Base-by-base conservation (phyloP, 495 filamentous ascomycete genomes). In the Hyaloscypha hepaticicola region DNA sequence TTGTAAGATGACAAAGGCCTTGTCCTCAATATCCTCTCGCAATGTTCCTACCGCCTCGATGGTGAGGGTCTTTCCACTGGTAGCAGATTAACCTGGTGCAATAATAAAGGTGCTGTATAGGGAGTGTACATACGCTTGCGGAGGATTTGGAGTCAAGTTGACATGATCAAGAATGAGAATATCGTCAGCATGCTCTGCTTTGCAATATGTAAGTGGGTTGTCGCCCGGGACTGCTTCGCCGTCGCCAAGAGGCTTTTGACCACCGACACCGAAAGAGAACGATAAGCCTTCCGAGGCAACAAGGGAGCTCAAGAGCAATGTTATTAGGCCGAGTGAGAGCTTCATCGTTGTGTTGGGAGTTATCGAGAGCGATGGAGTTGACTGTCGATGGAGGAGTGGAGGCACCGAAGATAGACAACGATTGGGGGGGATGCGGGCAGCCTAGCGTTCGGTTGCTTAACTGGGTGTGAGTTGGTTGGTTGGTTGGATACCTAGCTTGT, bases 81-180 rank as follows among this genome's bases (percentile, higher is more conserved):
- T 60, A 3, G 24, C 9, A 24, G 14, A 27, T 56, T 21, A 57
- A 22, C 33, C 64, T 59, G 64, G 63, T 49, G 60, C 8, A 52
- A 21, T 25, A 33, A n/a, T 14, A n/a, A n/a, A 27, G 9, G 14
- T 24, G 31, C n/a, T 21, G 33, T 38, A 49, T 16, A 48, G 41
- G 56, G 31, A 14, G 7, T 25, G n/a, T 25, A 87, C 93, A 61
- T 88, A 98, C 95, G 92, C 77, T 70, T 82, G 64, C 24, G 95
- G 95, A 24, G 95, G 95, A 74, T 99, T 98, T 6, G 95, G 95
- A 11, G 74, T 66, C 64, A 99, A 71, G 70, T 96, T 82, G 25
- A 98, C 91, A 31, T 85, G 81, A 34, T 96, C 78, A 64, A 99
- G 92, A 8, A 81, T 71, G 65, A 97, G 80, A 4, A 71, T 48